Conservation (phyloP, 176 grass and related monocot species). For the Urochloa ruziziensis region DNA sequence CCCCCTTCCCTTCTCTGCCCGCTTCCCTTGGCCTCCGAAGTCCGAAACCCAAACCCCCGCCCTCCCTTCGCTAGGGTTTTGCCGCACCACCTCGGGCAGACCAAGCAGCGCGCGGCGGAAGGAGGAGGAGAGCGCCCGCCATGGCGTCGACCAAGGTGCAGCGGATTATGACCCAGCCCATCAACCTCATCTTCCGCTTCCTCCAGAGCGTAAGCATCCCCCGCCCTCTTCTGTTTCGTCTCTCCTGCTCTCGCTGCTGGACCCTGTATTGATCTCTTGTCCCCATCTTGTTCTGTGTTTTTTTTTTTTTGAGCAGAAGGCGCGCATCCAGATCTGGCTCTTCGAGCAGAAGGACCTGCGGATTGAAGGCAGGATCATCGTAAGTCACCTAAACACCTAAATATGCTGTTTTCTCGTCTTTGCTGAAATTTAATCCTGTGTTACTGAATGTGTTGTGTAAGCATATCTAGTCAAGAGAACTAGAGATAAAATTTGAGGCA, state of each 20-base stretch:
- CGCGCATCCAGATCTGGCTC: slow-evolving; percentile 88
- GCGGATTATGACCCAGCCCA: slow-evolving; percentile 85
- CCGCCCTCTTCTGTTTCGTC: not conserved
- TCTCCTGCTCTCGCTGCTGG: not conserved
- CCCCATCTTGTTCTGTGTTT: not conserved
- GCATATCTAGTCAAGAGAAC: not conserved
- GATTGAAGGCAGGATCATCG: slow-evolving; percentile 76
- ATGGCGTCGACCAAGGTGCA: slow-evolving; percentile 92
- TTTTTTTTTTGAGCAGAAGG: slow-evolving; percentile 79
- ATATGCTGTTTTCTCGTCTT: not conserved
- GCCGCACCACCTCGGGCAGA: not conserved
- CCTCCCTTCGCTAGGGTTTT: slow-evolving; percentile 32
- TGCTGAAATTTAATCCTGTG: not conserved
- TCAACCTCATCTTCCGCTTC: slow-evolving; percentile 91
- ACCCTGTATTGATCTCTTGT: not conserved
- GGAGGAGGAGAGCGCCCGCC: not conserved
- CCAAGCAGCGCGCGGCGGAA: not conserved
- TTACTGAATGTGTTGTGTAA: not conserved
- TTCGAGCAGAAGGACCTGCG: slow-evolving; percentile 90
- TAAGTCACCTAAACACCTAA: slow-evolving; percentile 14
- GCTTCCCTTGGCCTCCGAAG: not conserved
- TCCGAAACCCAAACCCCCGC: not conserved
- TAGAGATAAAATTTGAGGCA: not conserved
- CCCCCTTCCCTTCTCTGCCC: not conserved
- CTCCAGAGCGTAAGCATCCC: slow-evolving; percentile 64